These are phyloP conservation scores for Hydnomerulius pinastri DNA, from an alignment of 768 basidiomycete species.

Conservation along the genomic window DNA sequence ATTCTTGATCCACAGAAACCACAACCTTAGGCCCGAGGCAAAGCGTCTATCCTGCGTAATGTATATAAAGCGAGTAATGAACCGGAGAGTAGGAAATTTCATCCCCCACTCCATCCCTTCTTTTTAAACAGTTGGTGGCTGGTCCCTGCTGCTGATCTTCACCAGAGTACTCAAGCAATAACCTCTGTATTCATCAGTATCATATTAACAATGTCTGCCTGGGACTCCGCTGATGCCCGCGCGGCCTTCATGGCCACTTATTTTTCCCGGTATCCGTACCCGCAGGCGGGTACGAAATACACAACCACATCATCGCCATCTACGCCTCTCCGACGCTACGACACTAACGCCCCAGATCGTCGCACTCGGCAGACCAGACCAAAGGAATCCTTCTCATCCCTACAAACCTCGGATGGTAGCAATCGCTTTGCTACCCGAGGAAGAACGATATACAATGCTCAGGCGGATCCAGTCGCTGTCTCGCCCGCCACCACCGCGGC, in stretches of 20 bases:
- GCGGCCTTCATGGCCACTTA: slow-evolving; percentile 33
- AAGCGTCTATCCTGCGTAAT: slow-evolving; percentile 10
- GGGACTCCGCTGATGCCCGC: slow-evolving; percentile 37
- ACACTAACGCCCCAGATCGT: slow-evolving; percentile 3
- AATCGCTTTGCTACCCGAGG: slow-evolving; percentile 19
- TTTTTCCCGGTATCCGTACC: slow-evolving; percentile 21
- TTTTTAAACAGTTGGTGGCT: slow-evolving; percentile 7
- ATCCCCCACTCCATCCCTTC: not conserved
- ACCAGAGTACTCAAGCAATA: not conserved
- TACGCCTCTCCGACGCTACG: slow-evolving; percentile 1
- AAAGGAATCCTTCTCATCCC: not conserved
- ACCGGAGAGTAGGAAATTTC: not conserved
- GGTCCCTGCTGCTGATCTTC: slow-evolving; percentile 9
- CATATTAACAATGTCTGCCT: slow-evolving; percentile 17
- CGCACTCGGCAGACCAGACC: not conserved
- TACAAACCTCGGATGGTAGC: not conserved
- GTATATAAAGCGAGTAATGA: slow-evolving; percentile 25
- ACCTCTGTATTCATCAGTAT: slow-evolving; percentile 6
- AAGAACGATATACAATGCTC: slow-evolving; percentile 32
- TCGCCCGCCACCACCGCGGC: not conserved
- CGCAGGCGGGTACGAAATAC: slow-evolving; percentile 16
- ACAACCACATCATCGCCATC: slow-evolving; percentile 1
- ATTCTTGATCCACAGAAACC: slow-evolving; percentile 17
- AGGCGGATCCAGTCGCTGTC: not conserved
- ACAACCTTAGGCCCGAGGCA: slow-evolving; percentile 10